Evolutionary conservation across 2,329 filamentous ascomycete species (phyloP), one percentile per base, ranked within the genome.

Genomic region (Venturiaceae sp.): DNA sequence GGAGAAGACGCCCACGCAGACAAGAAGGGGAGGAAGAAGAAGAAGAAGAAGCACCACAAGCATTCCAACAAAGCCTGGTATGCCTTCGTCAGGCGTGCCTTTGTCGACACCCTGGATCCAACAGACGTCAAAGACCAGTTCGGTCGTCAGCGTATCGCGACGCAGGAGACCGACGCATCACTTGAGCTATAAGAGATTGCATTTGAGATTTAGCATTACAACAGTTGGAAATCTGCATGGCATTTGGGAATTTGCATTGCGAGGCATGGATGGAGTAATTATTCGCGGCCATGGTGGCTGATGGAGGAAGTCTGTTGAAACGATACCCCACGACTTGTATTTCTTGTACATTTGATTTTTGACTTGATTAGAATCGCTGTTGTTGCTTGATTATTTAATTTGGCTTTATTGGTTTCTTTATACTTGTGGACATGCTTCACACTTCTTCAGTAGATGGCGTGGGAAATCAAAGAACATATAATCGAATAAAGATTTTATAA

Each of bases 21-120:
- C 63, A 26, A 63, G 37, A 65, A 74, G 52, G 61, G 76, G 75
- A 53, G 76, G 63, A 77, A 78, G 57, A 81, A 80, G 66, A 76
- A 80, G 58, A 79, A 80, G 64, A 68, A 72, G 23, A 65, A 70
- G 50, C 66, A 71, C 58, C 70, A 71, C 54, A 70, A 66, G 55
- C 66, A 68, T 28, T 69, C 68, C 23, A 86, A 87, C 68, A 84
- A 86, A 69, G 77, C 83, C 5, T 96, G 91, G 91, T 78, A 85
- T 61, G 83, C 86, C 54, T 96, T 95, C 69, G 74, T 95, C 30
- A 72, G 77, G 60, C 83, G 90, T 58, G 91, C 91, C 0, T 95
- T 94, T 73, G 88, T 95, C 23, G 82, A 84, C 39, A 91, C 86
- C 3, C 74, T 88, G 65, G 79, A 83, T 55, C 75, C 82, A 57